phyloP scores from a whole-genome alignment of 1,284 basidiomycete genomes.

The Irpex sp. region DNA sequence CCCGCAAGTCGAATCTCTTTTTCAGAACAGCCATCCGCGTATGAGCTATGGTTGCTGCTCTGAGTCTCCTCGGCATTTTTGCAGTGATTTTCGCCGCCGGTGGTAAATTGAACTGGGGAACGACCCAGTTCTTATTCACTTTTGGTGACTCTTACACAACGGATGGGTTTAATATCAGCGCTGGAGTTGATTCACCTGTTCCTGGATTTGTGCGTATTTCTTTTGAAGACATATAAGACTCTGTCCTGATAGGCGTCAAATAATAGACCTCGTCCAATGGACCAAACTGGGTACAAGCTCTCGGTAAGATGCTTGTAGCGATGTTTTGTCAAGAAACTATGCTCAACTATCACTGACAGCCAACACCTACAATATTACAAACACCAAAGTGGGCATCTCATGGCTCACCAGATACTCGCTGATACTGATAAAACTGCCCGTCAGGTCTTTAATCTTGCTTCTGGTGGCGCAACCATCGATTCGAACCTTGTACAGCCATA shows the following conservation, averaged over 20 bases:
- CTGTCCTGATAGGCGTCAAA: constrained; percentile 8
- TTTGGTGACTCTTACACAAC: constrained; percentile 57
- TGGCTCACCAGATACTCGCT: neutral
- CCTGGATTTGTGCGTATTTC: constrained; percentile 45
- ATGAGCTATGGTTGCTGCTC: neutral
- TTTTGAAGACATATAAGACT: constrained; percentile 5
- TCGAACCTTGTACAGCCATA: constrained; percentile 55
- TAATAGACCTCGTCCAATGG: constrained; percentile 55
- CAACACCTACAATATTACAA: constrained; percentile 51
- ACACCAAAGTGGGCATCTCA: constrained; percentile 38
- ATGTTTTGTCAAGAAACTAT: constrained; percentile 4
- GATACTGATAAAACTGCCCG: neutral
- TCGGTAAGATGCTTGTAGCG: constrained; percentile 33
- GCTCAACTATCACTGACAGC: constrained; percentile 18
- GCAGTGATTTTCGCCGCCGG: constrained; percentile 15
- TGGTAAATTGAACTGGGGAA: constrained; percentile 28
- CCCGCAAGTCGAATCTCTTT: too few species aligned
- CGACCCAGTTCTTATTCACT: constrained; percentile 42
- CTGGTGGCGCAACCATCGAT: constrained; percentile 61
- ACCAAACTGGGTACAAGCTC: constrained; percentile 58
- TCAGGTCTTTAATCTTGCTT: constrained; percentile 58
- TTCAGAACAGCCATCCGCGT: too few species aligned
- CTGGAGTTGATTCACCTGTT: constrained; percentile 48
- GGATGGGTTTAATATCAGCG: constrained; percentile 56
- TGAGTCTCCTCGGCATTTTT: constrained; percentile 3